These are phyloP conservation scores for Aspergillus ibericus DNA, from an alignment of 2,329 filamentous ascomycete genomes.

Conservation along the genomic window DNA sequence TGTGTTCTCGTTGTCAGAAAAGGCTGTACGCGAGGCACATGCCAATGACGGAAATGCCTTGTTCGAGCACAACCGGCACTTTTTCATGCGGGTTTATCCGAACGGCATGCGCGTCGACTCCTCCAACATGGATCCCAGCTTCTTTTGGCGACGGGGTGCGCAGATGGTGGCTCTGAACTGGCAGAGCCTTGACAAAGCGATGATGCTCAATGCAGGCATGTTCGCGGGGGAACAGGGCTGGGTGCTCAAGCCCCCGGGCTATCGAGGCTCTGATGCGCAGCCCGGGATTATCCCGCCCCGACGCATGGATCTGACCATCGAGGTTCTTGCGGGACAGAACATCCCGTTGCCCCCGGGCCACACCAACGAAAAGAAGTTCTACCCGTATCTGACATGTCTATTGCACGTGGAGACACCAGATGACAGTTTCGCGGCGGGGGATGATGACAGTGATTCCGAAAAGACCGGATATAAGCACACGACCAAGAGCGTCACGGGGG, in stretches of 20 bases:
- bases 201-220: conserved; percentile 96
- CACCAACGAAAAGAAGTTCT: conserved; percentile 59
- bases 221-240: conserved; percentile 79
- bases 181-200: conserved; percentile 86
- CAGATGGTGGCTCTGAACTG: conserved; percentile 93
- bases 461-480: conserved; percentile 57
- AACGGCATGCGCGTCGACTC: conserved; percentile 78
- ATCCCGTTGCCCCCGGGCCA: conserved; percentile 65
- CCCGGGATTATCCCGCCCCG: conserved; percentile 46
- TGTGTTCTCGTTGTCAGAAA: conserved; percentile 65
- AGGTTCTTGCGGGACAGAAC: conserved; percentile 73
- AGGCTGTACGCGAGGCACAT: conserved; percentile 65
- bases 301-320: conserved; percentile 68
- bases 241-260: conserved; percentile 79
- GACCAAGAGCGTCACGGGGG: conserved; percentile 57
- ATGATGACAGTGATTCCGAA: conserved; percentile 45
- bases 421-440: conserved; percentile 49
- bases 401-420: conserved; percentile 72
- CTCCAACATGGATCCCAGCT: conserved; percentile 80
- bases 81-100: conserved; percentile 85
- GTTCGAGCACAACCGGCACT: conserved; percentile 78
- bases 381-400: conserved; percentile 75
- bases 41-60: conserved; percentile 56
- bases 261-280: conserved; percentile 50
- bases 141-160: conserved; percentile 85